A percentile compares a stretch with the other conserved stretches of the same genome.
Evolutionary conservation across 805 yeast genomes (phyloP).

Genomic region (Candida stauntonica): DNA sequence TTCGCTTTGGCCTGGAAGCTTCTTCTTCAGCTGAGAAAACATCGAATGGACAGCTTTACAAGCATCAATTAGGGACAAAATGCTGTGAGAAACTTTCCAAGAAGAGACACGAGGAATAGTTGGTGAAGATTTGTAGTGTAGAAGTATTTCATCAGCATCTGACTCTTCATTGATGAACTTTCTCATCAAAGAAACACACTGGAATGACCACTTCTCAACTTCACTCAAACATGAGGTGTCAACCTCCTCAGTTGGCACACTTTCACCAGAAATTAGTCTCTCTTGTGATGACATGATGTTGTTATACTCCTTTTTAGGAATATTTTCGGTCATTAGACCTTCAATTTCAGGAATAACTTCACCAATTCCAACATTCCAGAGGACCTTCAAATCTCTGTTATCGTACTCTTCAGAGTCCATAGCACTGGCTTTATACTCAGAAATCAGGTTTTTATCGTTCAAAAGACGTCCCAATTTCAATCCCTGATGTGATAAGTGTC

Average conservation of each 20-base stretch:
- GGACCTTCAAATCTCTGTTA: conserved; percentile 53
- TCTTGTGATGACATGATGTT: conserved; percentile 14
- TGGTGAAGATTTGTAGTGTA: conserved; percentile 11
- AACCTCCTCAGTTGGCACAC: conserved; percentile 3
- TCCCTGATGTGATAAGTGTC: conserved; percentile 27
- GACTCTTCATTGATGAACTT: conserved; percentile 9
- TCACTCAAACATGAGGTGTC: conserved; percentile 12
- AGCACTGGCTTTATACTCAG: conserved; percentile 29
- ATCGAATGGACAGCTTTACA: conserved; percentile 19
- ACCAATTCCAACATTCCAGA: conserved; percentile 48
- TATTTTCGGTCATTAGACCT: conserved; percentile 8
- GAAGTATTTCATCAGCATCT: background rate
- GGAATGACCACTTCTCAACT: conserved; percentile 23
- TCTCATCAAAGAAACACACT: conserved; percentile 6
- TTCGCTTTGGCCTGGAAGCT: conserved; percentile 5
- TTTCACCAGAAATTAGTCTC: conserved; percentile 12
- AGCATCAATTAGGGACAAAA: conserved; percentile 17
- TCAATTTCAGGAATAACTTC: conserved; percentile 23
- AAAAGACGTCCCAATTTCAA: conserved; percentile 26
- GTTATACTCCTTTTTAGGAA: conserved; percentile 14
- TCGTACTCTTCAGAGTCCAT: conserved; percentile 32
- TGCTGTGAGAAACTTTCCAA: conserved; percentile 21
- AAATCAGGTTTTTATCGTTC: conserved; percentile 26
- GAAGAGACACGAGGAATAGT: conserved; percentile 10
- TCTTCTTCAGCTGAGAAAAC: conserved; percentile 4